These are phyloP conservation scores for Microbotryum intermedium DNA, from an alignment of 1,284 basidiomycete genomes.

Conservation along the genomic window DNA sequence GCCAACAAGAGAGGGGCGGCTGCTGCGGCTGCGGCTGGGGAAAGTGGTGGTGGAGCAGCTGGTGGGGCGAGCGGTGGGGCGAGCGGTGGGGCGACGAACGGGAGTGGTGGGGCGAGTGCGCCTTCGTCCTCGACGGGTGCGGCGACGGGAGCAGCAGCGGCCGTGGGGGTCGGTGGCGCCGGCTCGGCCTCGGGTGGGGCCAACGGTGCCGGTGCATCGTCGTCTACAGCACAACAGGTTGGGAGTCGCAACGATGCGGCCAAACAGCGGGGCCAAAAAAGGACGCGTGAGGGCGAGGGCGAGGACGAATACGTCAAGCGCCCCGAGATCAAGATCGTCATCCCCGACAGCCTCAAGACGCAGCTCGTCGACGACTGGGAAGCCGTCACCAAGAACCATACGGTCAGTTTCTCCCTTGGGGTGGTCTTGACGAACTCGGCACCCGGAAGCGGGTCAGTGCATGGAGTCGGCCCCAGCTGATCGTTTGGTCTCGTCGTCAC, in stretches of 20 bases:
- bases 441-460: neutral
- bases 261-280: no score
- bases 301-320: slow-evolving; percentile 54
- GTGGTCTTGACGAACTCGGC: neutral
- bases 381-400: slow-evolving; percentile 86
- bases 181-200: no score
- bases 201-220: no score
- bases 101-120: no score
- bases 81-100: no score
- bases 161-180: no score
- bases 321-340: slow-evolving; percentile 80
- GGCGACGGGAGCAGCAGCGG: no score
- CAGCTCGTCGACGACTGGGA: slow-evolving; percentile 98
- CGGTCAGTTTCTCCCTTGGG: slow-evolving; percentile 46
- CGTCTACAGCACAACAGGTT: no score
- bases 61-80: no score
- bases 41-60: neutral
- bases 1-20: neutral
- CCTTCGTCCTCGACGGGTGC: no score
- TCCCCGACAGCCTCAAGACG: slow-evolving; percentile 82
- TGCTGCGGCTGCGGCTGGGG: neutral
- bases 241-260: no score
- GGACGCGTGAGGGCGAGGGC: slow-evolving; percentile 1
- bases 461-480: no score
- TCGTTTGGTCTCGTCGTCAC: neutral